Evolutionary conservation across 1,284 basidiomycete species (phyloP).

Genomic region (Spongiforma sp.): DNA sequence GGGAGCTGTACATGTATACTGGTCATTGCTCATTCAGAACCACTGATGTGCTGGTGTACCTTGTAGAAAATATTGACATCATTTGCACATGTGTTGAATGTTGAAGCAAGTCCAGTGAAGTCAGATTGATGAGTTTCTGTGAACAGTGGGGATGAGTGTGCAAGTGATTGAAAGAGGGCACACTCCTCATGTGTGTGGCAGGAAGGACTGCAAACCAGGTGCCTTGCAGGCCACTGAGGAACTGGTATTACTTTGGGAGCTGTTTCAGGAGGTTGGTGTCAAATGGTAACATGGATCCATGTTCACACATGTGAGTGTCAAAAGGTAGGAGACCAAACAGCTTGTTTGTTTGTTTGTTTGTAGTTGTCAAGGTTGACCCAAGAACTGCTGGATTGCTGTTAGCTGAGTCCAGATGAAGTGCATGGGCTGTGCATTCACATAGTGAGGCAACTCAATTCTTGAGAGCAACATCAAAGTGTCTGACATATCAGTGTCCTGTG

Average conservation of each 20-base stretch:
- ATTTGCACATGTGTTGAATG: neutral
- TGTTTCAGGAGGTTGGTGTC: neutral
- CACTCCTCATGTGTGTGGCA: neutral
- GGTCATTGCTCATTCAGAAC: neutral
- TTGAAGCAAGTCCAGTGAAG: neutral
- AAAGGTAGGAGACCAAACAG: neutral
- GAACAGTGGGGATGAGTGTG: neutral
- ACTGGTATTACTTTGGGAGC: neutral
- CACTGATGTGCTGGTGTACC: neutral
- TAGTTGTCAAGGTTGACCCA: neutral
- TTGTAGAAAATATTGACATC: neutral
- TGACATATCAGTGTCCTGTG: neutral
- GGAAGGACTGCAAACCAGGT: neutral
- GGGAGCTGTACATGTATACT: neutral
- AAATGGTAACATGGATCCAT: neutral
- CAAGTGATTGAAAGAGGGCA: neutral
- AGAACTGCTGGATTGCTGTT: neutral
- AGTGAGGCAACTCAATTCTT: neutral
- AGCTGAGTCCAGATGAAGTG: neutral
- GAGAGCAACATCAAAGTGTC: neutral
- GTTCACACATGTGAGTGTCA: neutral
- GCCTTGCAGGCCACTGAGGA: neutral
- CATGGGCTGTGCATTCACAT: neutral
- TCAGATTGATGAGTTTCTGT: neutral
- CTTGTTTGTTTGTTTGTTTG: neutral